Conservation (phyloP, 768 basidiomycete genomes). For the Suillus placidus region DNA sequence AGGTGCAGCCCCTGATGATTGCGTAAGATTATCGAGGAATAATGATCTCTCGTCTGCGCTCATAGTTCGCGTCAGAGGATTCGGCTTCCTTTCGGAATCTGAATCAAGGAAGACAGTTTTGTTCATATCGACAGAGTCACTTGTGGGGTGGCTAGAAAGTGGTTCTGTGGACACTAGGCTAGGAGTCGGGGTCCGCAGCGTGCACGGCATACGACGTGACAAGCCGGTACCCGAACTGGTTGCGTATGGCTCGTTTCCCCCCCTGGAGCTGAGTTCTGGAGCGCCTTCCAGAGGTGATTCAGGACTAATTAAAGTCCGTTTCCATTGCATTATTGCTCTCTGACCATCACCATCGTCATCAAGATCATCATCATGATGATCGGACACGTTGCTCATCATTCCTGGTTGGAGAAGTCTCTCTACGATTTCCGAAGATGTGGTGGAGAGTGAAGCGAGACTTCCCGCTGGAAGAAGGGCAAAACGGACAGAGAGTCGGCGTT, state of each 20-base stretch:
- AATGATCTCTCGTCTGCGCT: constrained; percentile 52
- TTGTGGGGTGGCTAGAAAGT: constrained; percentile 37
- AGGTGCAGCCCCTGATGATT: constrained; percentile 36
- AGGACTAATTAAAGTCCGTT: constrained; percentile 37
- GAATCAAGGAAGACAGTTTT: constrained; percentile 30
- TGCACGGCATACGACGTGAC: constrained; percentile 57
- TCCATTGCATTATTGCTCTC: constrained; percentile 28
- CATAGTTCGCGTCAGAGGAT: constrained; percentile 49
- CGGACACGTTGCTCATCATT: constrained; percentile 33
- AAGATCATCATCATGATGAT: constrained; percentile 30
- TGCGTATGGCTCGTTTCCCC: constrained; percentile 6
- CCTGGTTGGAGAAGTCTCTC: constrained; percentile 48
- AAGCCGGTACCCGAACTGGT: constrained; percentile 11
- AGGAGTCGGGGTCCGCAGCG: constrained; percentile 52
- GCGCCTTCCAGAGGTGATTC: constrained; percentile 32
- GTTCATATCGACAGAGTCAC: constrained; percentile 26
- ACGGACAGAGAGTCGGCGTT: constrained; percentile 33
- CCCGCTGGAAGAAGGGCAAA: constrained; percentile 37
- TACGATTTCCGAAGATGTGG: constrained; percentile 50
- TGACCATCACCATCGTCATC: constrained; percentile 31
- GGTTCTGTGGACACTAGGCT: constrained; percentile 31
- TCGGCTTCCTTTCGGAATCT: constrained; percentile 17
- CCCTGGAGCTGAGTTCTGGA: constrained; percentile 36
- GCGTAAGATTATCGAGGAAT: constrained; percentile 50
- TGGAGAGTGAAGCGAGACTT: constrained; percentile 54